Conservation (phyloP, 2,329 filamentous ascomycete species). For the Venturia asperata region DNA sequence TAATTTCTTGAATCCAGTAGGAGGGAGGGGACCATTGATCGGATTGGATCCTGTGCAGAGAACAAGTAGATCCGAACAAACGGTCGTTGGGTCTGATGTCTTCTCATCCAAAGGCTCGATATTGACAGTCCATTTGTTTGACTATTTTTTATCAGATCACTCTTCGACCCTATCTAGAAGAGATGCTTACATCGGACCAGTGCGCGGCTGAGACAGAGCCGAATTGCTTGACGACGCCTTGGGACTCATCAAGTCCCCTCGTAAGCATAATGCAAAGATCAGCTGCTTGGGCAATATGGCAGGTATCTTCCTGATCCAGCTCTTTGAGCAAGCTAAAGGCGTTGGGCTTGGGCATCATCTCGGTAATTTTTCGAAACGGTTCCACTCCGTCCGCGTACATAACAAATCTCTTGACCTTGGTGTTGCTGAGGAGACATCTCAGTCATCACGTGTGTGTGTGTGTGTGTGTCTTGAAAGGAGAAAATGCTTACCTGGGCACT, state of each 20-base stretch:
- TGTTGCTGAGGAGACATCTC: neutral
- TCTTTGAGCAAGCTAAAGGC: conserved; percentile 2
- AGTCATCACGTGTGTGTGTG: neutral
- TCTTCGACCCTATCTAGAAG: neutral
- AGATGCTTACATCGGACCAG: neutral
- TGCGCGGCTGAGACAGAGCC: neutral
- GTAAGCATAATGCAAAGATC: conserved; percentile 5
- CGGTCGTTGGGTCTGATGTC: neutral
- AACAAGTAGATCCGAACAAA: neutral
- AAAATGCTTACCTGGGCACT: conserved; percentile 1
- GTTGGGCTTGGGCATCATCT: neutral
- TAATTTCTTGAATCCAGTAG: neutral
- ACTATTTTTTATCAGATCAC: neutral
- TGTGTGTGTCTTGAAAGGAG: neutral
- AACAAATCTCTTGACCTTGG: conserved; percentile 1
- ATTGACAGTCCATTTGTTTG: neutral
- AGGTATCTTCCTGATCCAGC: neutral
- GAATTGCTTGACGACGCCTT: neutral
- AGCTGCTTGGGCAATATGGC: neutral
- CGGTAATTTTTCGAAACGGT: neutral
- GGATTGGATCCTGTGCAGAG: conserved; percentile 2
- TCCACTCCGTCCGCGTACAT: neutral
- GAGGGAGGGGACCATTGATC: neutral
- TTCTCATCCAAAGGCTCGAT: neutral
- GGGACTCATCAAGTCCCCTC: neutral